Conservation (phyloP, 352 stramenopile genomes). For the Globisporangium sylvaticum region DNA sequence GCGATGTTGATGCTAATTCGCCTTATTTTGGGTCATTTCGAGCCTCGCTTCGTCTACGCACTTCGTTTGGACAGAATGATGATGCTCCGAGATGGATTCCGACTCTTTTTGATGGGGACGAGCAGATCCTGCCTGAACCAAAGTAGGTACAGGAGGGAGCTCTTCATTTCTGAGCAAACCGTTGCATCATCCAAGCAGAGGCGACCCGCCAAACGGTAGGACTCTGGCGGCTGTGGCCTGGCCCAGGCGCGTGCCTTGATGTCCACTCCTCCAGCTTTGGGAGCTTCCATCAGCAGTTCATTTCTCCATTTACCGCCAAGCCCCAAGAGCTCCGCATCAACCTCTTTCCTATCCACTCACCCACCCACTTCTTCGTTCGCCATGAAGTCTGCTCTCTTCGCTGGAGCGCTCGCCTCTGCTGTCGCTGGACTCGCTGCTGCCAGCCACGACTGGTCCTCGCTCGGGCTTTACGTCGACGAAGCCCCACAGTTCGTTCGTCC, state of each 20-base stretch:
- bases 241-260: not conserved
- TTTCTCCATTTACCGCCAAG: not conserved
- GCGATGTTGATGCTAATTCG: not conserved
- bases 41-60: too few species aligned
- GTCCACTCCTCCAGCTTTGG: not conserved
- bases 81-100: not conserved
- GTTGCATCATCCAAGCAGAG: not conserved
- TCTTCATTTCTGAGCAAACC: not conserved
- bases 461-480: slow-evolving; percentile 31
- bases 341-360: not conserved
- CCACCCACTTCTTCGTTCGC: not conserved
- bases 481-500: slow-evolving; percentile 34
- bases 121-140: not conserved
- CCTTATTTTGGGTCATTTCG: not conserved
- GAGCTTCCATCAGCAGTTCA: not conserved
- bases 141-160: not conserved
- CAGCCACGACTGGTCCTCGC: slow-evolving; percentile 16
- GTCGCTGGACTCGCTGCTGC: not conserved
- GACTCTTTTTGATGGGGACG: not conserved
- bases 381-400: slow-evolving; percentile 12
- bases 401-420: not conserved
- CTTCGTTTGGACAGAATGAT: not conserved
- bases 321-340: not conserved
- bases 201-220: too few species aligned
- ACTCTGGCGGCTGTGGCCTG: not conserved